Conservation (phyloP, 2,329 filamentous ascomycete species). For the Pseudogymnoascus sp. region DNA sequence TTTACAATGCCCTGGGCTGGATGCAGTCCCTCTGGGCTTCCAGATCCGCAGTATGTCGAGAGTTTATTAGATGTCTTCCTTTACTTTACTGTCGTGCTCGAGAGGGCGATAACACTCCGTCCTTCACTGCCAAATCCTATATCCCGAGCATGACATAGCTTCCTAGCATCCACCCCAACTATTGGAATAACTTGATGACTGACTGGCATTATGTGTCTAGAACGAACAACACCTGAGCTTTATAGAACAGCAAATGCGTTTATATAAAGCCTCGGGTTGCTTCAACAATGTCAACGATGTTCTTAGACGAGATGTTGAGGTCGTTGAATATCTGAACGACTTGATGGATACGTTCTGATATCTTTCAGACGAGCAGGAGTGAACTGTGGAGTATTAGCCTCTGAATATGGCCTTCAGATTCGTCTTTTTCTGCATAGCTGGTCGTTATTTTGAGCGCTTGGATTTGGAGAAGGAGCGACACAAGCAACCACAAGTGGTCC, state of each 20-base stretch:
- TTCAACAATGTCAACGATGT: conserved; percentile 27
- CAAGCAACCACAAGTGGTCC: conserved; percentile 1
- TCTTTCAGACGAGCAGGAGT: not conserved
- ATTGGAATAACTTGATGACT: not conserved
- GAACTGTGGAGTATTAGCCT: not conserved
- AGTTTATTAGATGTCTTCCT: not conserved
- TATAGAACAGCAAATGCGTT: conserved; percentile 28
- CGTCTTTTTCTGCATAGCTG: not conserved
- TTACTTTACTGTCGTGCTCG: not conserved
- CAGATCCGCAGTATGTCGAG: conserved; percentile 22
- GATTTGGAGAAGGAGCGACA: conserved; percentile 1
- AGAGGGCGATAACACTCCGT: not conserved
- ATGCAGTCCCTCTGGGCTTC: conserved; percentile 29
- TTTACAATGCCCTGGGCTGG: conserved; percentile 22
- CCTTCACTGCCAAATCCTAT: not conserved
- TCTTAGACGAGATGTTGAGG: conserved; percentile 26
- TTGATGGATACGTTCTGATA: conserved; percentile 24
- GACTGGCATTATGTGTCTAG: conserved; percentile 12
- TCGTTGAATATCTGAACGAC: conserved; percentile 31
- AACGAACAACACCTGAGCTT: conserved; percentile 27
- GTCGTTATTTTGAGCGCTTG: not conserved
- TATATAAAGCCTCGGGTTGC: conserved; percentile 22
- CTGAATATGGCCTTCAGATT: not conserved
- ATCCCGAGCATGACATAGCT: not conserved
- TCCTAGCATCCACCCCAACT: not conserved